phyloP scores from a whole-genome alignment of 169 alveolate genomes.

The Cryptosporidium sp. region DNA sequence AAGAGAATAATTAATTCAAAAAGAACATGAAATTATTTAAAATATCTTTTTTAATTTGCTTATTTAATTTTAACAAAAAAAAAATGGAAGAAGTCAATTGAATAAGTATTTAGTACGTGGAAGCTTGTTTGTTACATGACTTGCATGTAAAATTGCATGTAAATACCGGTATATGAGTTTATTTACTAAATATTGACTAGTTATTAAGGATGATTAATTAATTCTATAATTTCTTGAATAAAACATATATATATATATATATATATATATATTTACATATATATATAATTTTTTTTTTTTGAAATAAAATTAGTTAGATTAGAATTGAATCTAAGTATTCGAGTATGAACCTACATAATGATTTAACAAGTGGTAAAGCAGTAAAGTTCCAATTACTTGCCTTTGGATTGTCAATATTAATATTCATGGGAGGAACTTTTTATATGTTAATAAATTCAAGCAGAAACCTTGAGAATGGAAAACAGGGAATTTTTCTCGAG shows the following conservation, averaged over 20 bases:
- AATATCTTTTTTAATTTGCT: not conserved
- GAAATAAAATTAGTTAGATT: not conserved
- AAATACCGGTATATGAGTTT: slow-evolving; percentile 26
- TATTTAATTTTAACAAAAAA: not conserved
- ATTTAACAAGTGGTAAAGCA: not conserved
- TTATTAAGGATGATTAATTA: slow-evolving; percentile 29
- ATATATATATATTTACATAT: not conserved
- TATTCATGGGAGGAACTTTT: slow-evolving; percentile 31
- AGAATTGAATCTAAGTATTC: not conserved
- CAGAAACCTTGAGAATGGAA: not conserved
- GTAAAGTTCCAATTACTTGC: slow-evolving; percentile 16
- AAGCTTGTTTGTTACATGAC: slow-evolving; percentile 28
- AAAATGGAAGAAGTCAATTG: not conserved
- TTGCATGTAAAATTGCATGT: slow-evolving; percentile 58
- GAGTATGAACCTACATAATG: not conserved
- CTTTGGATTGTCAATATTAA: slow-evolving; percentile 8
- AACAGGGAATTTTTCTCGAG: not conserved
- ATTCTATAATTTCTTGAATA: slow-evolving; percentile 12
- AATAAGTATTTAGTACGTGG: slow-evolving; percentile 18
- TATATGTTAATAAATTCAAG: slow-evolving; percentile 24
- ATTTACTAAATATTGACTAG: slow-evolving; percentile 16
- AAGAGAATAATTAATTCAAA: slow-evolving; percentile 4
- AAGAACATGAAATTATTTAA: not conserved
- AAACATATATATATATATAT: not conserved
- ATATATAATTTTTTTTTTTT: not conserved